Percentiles rank a stretch among this genome's conserved stretches.
Conservation (phyloP, 306 rosid species). For the Argentina anserina region DNA sequence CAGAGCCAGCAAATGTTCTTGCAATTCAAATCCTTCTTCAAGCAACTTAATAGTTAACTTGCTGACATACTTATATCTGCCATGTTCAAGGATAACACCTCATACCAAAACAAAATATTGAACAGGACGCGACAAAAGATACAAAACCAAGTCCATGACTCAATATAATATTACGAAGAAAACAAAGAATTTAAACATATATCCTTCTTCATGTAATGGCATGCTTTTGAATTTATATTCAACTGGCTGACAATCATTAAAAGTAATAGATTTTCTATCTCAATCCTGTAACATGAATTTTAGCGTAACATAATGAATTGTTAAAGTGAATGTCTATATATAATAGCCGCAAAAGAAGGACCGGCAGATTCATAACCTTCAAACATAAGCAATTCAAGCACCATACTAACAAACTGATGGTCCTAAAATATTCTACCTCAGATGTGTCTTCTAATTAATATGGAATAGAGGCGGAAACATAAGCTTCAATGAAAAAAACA, state of each 20-base stretch:
- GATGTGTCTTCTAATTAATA: background rate
- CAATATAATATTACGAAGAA: background rate
- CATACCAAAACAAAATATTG: slow-evolving; percentile 20
- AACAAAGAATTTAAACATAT: background rate
- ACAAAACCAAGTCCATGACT: background rate
- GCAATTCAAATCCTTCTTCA: slow-evolving; percentile 84
- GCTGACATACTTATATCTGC: slow-evolving; percentile 88
- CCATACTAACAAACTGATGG: background rate
- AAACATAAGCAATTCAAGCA: background rate
- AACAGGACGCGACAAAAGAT: slow-evolving; percentile 20
- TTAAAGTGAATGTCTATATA: background rate
- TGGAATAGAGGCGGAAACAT: background rate
- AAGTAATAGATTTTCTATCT: background rate
- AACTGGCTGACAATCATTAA: background rate
- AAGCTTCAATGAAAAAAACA: background rate
- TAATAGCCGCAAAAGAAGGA: background rate
- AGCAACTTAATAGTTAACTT: slow-evolving; percentile 80
- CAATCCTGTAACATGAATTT: background rate
- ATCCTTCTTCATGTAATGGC: background rate
- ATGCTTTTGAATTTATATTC: background rate
- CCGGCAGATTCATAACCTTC: background rate
- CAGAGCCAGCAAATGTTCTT: slow-evolving; percentile 79
- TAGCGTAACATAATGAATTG: background rate
- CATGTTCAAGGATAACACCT: slow-evolving; percentile 42
- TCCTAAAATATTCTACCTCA: background rate